These are phyloP conservation scores for Flagelloscypha sp. DNA, from an alignment of 768 basidiomycete genomes.

Conservation along the genomic window DNA sequence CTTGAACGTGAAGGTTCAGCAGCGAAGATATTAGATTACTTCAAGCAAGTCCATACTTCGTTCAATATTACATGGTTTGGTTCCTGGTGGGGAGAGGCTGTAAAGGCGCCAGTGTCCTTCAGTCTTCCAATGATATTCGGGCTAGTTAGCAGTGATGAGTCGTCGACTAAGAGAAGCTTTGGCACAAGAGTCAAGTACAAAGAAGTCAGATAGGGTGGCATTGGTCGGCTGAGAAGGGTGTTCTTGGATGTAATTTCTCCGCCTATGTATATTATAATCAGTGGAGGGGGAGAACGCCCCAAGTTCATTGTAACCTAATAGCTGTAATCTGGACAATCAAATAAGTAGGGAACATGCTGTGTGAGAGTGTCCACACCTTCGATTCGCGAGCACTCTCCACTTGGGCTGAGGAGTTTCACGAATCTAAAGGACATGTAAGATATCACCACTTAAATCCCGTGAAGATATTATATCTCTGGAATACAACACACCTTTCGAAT, in stretches of 20 bases:
- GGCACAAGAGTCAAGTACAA: conserved; percentile 39
- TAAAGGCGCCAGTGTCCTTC: conserved; percentile 52
- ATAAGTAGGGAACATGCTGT: conserved; percentile 4
- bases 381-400: conserved; percentile 71
- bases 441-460: conserved; percentile 5
- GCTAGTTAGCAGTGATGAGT: conserved; percentile 30
- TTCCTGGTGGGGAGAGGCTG: conserved; percentile 48
- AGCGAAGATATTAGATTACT: conserved; percentile 6
- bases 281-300: conserved; percentile 5
- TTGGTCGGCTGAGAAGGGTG: conserved; percentile 53
- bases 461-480: conserved; percentile 6
- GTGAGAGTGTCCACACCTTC: conserved; percentile 54
- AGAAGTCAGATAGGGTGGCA: conserved; percentile 63
- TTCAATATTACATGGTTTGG: conserved; percentile 91
- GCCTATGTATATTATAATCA: conserved; percentile 29
- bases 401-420: conserved; percentile 66
- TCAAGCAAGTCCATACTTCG: conserved; percentile 41
- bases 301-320: conserved; percentile 46
- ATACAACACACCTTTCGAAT: conserved; percentile 54
- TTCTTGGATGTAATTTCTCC: conserved; percentile 70
- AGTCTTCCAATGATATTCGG: conserved; percentile 74
- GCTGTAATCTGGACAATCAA: conserved; percentile 45
- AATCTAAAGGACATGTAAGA: conserved; percentile 41
- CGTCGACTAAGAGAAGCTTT: conserved; percentile 3
- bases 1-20: conserved; percentile 24